Conservation (phyloP, 495 filamentous ascomycete genomes). For the Talaromyces adpressus region DNA sequence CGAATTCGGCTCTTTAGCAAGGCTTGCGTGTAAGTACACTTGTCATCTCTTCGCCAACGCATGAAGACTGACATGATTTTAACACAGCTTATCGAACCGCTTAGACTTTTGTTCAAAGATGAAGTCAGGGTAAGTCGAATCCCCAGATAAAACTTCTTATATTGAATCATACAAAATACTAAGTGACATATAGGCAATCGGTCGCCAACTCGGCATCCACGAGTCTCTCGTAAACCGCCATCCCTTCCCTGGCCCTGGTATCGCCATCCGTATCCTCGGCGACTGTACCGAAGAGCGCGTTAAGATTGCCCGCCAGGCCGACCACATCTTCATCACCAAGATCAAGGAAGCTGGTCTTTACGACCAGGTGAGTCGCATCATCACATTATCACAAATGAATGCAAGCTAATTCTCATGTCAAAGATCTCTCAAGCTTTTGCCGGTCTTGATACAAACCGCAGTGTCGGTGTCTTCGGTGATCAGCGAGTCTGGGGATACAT, state of each 20-base stretch:
- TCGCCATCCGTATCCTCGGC: conserved; percentile 84
- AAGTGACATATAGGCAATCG: conserved; percentile 17
- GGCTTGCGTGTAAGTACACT: conserved; percentile 18
- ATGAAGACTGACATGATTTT: conserved; percentile 10
- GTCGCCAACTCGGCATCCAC: conserved; percentile 67
- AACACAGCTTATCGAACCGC: conserved; percentile 5
- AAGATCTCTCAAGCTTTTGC: conserved; percentile 81
- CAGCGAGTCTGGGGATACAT: conserved; percentile 48
- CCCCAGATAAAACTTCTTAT: neutral
- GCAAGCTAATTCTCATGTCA: neutral
- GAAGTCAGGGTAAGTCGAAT: neutral
- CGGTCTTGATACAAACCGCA: conserved; percentile 51
- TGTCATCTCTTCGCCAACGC: conserved; percentile 1
- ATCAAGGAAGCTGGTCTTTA: conserved; percentile 83
- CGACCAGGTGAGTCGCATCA: conserved; percentile 19
- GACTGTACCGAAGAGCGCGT: conserved; percentile 78
- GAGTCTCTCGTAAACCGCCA: conserved; percentile 77
- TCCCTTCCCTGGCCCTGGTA: conserved; percentile 61
- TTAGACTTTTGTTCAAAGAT: neutral
- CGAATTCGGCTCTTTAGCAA: conserved; percentile 13
- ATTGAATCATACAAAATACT: neutral
- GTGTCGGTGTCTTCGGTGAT: conserved; percentile 64
- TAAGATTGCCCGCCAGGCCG: conserved; percentile 74
- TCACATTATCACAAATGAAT: neutral
- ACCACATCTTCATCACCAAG: conserved; percentile 74